Evolutionary conservation across 1,284 basidiomycete species (phyloP).

Genomic region (Tylopilus sp.): DNA sequence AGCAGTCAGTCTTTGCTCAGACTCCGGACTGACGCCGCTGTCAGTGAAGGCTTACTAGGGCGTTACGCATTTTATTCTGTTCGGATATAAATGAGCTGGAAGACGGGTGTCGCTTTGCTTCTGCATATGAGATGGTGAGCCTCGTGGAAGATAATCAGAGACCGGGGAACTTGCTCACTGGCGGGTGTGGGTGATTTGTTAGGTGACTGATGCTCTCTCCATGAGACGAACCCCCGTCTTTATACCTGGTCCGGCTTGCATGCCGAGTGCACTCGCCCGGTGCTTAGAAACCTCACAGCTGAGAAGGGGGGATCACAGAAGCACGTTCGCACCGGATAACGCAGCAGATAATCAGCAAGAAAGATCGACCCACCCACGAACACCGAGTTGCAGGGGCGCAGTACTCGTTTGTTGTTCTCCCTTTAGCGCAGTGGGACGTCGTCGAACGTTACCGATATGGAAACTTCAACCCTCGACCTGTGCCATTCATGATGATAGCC

Average conservation of each 20-base stretch:
- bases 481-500: background rate
- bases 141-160: background rate
- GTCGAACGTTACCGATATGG: conserved; percentile 4
- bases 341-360: conserved; percentile 1
- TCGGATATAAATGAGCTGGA: background rate
- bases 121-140: conserved; percentile 11
- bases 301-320: background rate
- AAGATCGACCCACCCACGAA: background rate
- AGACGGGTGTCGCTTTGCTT: background rate
- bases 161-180: conserved; percentile 11
- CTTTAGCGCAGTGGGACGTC: background rate
- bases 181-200: background rate
- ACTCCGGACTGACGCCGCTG: background rate
- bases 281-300: background rate
- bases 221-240: conserved; percentile 1
- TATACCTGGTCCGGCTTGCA: conserved; percentile 13
- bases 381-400: background rate
- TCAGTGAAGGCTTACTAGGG: conserved; percentile 3
- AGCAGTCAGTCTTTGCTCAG: conserved; percentile 2
- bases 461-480: conserved; percentile 7
- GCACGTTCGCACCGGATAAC: background rate
- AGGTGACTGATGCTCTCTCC: background rate
- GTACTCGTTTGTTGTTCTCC: conserved; percentile 5
- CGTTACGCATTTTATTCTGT: conserved; percentile 13
- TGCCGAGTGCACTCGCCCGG: background rate